Evolutionary conservation across 495 filamentous ascomycete species (phyloP), one percentile per base, ranked within the genome.

Genomic region (Neurospora africana): DNA sequence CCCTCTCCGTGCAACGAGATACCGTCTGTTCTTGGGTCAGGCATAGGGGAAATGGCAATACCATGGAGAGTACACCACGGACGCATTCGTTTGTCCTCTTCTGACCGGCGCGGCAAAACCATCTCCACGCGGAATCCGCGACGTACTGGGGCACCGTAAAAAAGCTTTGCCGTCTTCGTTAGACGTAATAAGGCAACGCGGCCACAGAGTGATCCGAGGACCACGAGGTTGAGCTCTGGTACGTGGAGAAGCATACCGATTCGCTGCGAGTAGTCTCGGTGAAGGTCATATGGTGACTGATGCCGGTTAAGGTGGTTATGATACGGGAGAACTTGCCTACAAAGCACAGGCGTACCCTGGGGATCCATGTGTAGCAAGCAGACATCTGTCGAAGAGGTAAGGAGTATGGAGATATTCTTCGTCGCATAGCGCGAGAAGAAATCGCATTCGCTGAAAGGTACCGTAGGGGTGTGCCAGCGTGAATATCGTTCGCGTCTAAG

Each of bases 171-270:
- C 35, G 81, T 76, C 47, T 82, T 81, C 4, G 92, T 95, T 36
- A 95, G 83, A 1, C 90, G 88, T 41, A 97, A 82, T 3, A 98
- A 81, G 1, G 87, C 91, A 11, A 90, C 92, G 11, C 91, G 87
- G 19, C 95, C 95, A 69, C 85, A 87, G 65, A 92, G 87, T 5
- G 90, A 91, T 8, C 88, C 94, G 0, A 90, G 86, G 10, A 94
- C 81, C 5, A 97, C 87, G 37, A 98, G 82, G 7, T 89, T 91
- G 21, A 96, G 84, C 72, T 95, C 91, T 0, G 92, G 92, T 35
- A 98, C 87, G 70, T 92, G 87, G 33, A 89, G 81, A 7, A 91
- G 81, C 88, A 95, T 91, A 81, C 91, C 92, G 35, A 97, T 83
- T 5, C 95, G 90, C 76, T 94, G 87, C 71, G 85, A 86, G 23